These are phyloP conservation scores for Triglochin maritima DNA, from an alignment of 106 monocot genomes.

Conservation along the genomic window DNA sequence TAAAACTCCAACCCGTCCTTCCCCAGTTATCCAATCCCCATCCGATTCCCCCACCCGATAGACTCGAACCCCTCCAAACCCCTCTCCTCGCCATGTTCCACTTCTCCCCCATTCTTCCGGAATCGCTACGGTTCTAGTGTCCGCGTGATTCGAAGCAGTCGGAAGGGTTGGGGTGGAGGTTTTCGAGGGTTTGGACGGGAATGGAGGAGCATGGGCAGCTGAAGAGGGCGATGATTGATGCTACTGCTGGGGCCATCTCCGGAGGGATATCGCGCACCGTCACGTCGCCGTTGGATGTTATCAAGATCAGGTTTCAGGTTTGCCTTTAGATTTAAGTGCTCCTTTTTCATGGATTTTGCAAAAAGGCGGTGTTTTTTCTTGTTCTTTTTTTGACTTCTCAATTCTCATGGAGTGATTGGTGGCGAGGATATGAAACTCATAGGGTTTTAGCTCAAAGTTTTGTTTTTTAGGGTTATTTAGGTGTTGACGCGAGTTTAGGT, in stretches of 20 bases:
- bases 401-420: no score
- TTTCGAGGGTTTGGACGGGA: not conserved
- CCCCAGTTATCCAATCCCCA: no score
- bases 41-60: not conserved
- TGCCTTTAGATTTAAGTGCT: not conserved
- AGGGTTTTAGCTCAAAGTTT: no score
- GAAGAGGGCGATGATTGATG: constrained; percentile 56
- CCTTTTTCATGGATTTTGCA: not conserved
- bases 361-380: not conserved
- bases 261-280: constrained; percentile 83
- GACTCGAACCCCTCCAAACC: not conserved
- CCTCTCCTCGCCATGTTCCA: not conserved
- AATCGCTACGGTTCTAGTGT: no score
- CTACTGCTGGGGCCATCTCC: constrained; percentile 69
- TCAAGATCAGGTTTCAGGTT: constrained; percentile 97
- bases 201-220: constrained; percentile 65
- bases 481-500: no score
- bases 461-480: no score
- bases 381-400: not conserved
- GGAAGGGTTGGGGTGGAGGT: not conserved
- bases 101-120: not conserved
- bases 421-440: no score
- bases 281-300: constrained; percentile 91
- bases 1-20: no score
- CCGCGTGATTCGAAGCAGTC: not conserved